Conservation (phyloP, 768 basidiomycete genomes). For the Leccinum truebloodii region DNA sequence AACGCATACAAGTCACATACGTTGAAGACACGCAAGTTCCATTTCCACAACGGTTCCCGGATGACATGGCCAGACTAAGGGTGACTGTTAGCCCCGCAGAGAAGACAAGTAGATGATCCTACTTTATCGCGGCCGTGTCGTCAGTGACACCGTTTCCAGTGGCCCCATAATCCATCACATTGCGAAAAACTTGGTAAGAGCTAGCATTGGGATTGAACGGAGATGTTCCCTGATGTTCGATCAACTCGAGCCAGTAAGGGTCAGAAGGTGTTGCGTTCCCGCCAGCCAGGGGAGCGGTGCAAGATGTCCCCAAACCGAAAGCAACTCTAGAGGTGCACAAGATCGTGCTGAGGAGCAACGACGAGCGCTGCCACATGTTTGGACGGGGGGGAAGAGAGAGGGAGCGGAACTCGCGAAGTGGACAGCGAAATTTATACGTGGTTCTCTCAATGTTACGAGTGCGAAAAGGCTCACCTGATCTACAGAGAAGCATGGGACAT, state of each 20-base stretch:
- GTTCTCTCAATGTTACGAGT: background rate
- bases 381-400: background rate
- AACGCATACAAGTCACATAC: constrained; percentile 19
- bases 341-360: constrained; percentile 14
- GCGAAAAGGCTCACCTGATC: background rate
- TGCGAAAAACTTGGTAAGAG: constrained; percentile 70
- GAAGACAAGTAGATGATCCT: background rate
- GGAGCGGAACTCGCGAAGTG: constrained; percentile 32
- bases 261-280: constrained; percentile 44
- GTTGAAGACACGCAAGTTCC: constrained; percentile 52
- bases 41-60: constrained; percentile 60
- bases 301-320: constrained; percentile 46
- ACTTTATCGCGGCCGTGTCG: constrained; percentile 79
- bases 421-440: background rate
- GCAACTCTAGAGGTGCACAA: constrained; percentile 1
- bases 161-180: constrained; percentile 65
- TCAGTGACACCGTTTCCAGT: constrained; percentile 67
- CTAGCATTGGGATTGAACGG: constrained; percentile 57
- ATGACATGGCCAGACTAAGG: constrained; percentile 60
- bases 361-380: constrained; percentile 13
- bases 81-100: background rate
- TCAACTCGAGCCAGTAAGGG: constrained; percentile 70
- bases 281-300: constrained; percentile 43
- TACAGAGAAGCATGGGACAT: background rate
- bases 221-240: constrained; percentile 70